Evolutionary conservation across 106 monocot species (phyloP).

Genomic region (Phalaenopsis aphrodite): DNA sequence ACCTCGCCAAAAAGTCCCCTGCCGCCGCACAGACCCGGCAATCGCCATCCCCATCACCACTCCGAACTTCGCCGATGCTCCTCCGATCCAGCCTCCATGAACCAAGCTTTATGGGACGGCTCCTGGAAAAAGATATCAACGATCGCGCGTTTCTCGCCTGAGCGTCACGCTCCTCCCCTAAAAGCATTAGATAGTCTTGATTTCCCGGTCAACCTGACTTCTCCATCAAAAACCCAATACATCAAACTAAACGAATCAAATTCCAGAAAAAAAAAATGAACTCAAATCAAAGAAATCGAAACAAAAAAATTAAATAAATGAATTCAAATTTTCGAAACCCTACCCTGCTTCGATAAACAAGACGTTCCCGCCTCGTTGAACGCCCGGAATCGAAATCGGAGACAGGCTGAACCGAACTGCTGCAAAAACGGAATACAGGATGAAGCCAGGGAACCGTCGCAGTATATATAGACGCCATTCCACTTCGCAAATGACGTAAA

Average conservation of each 20-base stretch:
- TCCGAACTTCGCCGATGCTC: neutral
- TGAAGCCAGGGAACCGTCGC: neutral
- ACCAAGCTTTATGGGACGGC: slow-evolving; percentile 2
- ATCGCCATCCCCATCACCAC: slow-evolving; percentile 18
- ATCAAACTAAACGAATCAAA: neutral
- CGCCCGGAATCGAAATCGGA: neutral
- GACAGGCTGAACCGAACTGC: neutral
- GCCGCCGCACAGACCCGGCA: slow-evolving; percentile 27
- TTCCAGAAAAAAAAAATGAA: neutral
- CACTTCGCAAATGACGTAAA: slow-evolving; percentile 6
- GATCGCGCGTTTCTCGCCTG: slow-evolving; percentile 9
- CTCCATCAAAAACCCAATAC: neutral
- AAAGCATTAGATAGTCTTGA: slow-evolving; percentile 8
- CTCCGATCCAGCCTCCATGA: slow-evolving; percentile 12
- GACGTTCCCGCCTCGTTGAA: neutral
- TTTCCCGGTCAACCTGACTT: neutral
- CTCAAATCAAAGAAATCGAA: neutral
- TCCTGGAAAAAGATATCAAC: slow-evolving; percentile 6
- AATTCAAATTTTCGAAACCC: neutral
- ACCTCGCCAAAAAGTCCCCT: slow-evolving; percentile 8
- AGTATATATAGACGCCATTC: slow-evolving; percentile 5
- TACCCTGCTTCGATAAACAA: neutral
- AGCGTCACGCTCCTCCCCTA: slow-evolving; percentile 9
- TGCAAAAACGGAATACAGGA: neutral
- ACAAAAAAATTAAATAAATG: neutral